These are phyloP conservation scores for Gaertneriomyces sp. DNA, from an alignment of 192 early-diverging fungal genomes.

Conservation along the genomic window DNA sequence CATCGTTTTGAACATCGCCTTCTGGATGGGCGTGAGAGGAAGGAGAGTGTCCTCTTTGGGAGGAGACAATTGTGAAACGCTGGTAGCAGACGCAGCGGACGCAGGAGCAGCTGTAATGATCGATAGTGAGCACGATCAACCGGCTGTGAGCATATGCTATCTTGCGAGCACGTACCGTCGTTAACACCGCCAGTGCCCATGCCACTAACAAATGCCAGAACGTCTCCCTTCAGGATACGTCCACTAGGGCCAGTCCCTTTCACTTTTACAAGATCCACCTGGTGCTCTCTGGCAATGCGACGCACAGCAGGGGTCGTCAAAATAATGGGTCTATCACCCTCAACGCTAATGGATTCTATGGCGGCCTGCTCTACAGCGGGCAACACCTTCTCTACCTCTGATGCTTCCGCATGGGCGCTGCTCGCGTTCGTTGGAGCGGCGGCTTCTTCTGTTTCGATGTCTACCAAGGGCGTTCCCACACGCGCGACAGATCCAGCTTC, in stretches of 20 bases:
- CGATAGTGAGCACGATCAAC: slow-evolving; percentile 6
- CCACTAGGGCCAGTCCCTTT: slow-evolving; percentile 79
- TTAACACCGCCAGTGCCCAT: neutral
- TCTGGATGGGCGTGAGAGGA: slow-evolving; percentile 82
- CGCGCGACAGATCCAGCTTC: slow-evolving; percentile 83
- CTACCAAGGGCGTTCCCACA: slow-evolving; percentile 86
- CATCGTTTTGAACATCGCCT: slow-evolving; percentile 97
- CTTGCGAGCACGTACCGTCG: neutral
- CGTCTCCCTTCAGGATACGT: slow-evolving; percentile 90
- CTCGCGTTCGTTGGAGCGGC: slow-evolving; percentile 6
- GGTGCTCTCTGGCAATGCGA: slow-evolving; percentile 73
- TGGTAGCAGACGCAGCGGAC: slow-evolving; percentile 7
- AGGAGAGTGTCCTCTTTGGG: slow-evolving; percentile 52
- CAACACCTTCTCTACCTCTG: slow-evolving; percentile 13
- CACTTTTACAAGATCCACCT: slow-evolving; percentile 69
- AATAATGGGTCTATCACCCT: slow-evolving; percentile 19
- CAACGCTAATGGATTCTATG: too few species aligned
- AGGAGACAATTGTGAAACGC: slow-evolving; percentile 28
- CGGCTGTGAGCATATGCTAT: neutral
- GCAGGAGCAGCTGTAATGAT: slow-evolving; percentile 23
- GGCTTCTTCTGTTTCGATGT: slow-evolving; percentile 64
- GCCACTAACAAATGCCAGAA: slow-evolving; percentile 56
- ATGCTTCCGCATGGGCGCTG: slow-evolving; percentile 5
- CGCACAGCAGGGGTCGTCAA: slow-evolving; percentile 89
- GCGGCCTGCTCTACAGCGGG: slow-evolving; percentile 1